phyloP scores from a whole-genome alignment of 2,329 filamentous ascomycete genomes.

The Purpureocillium lavendulum region DNA sequence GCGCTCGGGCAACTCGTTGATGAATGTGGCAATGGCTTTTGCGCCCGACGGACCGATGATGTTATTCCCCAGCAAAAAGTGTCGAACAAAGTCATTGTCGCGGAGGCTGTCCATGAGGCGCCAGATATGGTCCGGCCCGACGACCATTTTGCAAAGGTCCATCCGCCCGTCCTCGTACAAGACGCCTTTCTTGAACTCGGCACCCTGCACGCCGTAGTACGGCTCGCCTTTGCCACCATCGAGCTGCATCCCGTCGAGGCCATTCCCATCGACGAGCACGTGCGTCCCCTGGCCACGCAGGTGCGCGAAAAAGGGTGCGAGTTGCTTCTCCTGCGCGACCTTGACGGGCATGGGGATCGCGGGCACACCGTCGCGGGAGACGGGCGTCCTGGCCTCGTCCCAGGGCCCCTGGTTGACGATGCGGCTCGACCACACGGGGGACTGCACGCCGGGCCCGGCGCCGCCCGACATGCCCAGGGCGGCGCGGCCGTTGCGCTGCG shows the following conservation, averaged over 20 bases:
- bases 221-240: constrained; percentile 27
- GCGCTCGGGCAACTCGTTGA: constrained; percentile 32
- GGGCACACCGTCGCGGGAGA: constrained; percentile 20
- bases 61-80: constrained; percentile 47
- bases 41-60: constrained; percentile 42
- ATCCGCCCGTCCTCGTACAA: constrained; percentile 44
- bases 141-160: constrained; percentile 47
- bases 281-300: constrained; percentile 21
- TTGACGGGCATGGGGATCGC: constrained; percentile 26
- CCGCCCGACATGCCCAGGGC: too few species aligned
- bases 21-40: constrained; percentile 34
- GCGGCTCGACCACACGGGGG: constrained; percentile 22
- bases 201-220: constrained; percentile 23
- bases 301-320: constrained; percentile 24
- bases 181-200: constrained; percentile 28
- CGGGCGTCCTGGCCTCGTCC: constrained; percentile 18
- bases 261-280: constrained; percentile 9
- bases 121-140: constrained; percentile 41
- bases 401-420: constrained; percentile 25
- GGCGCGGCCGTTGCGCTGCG: constrained; percentile 19
- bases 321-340: constrained; percentile 19
- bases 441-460: constrained; percentile 15
- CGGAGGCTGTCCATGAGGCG: constrained; percentile 40
- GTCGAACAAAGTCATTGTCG: constrained; percentile 36
- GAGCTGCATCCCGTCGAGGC: constrained; percentile 17